These are phyloP conservation scores for Penicillium flavigenum DNA, from an alignment of 495 filamentous ascomycete species.

Conservation along the genomic window DNA sequence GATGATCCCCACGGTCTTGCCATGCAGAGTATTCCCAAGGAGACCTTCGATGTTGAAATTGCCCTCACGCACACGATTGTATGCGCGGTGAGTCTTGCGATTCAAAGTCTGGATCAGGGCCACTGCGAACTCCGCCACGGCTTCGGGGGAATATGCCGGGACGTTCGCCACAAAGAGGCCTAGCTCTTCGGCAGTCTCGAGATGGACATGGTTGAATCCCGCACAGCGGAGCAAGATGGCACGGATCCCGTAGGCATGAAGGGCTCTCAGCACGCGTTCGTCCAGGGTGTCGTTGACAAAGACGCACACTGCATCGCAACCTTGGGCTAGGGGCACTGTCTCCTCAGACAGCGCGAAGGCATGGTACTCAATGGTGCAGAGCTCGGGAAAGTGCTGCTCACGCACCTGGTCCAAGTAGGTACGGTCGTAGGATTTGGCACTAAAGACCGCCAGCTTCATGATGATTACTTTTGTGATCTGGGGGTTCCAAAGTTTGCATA, in stretches of 20 bases:
- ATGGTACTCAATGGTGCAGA: slow-evolving; percentile 51
- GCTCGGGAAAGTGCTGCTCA: slow-evolving; percentile 20
- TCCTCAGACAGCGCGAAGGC: slow-evolving; percentile 54
- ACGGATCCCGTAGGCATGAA: slow-evolving; percentile 49
- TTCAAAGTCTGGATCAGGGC: slow-evolving; percentile 68
- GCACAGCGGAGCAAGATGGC: slow-evolving; percentile 67
- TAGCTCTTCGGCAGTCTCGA: slow-evolving; percentile 52
- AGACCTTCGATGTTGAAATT: slow-evolving; percentile 68
- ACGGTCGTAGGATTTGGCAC: slow-evolving; percentile 61
- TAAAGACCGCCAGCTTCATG: slow-evolving; percentile 63
- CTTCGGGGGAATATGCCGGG: slow-evolving; percentile 67
- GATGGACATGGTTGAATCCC: slow-evolving; percentile 69
- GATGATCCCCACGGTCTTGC: slow-evolving; percentile 54
- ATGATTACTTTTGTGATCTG: slow-evolving; percentile 6
- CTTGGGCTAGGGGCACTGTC: slow-evolving; percentile 55
- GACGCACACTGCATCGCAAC: slow-evolving; percentile 61
- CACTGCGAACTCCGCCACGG: slow-evolving; percentile 70
- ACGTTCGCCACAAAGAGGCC: slow-evolving; percentile 66
- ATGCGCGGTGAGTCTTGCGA: slow-evolving; percentile 68
- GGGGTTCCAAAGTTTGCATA: not conserved
- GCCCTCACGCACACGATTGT: slow-evolving; percentile 69
- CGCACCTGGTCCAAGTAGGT: slow-evolving; percentile 44
- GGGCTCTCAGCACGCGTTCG: slow-evolving; percentile 48
- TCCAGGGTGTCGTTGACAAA: slow-evolving; percentile 68
- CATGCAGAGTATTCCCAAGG: slow-evolving; percentile 58